Conservation (phyloP, 176 grass and related monocot genomes). For the Phoenix dactylifera region DNA sequence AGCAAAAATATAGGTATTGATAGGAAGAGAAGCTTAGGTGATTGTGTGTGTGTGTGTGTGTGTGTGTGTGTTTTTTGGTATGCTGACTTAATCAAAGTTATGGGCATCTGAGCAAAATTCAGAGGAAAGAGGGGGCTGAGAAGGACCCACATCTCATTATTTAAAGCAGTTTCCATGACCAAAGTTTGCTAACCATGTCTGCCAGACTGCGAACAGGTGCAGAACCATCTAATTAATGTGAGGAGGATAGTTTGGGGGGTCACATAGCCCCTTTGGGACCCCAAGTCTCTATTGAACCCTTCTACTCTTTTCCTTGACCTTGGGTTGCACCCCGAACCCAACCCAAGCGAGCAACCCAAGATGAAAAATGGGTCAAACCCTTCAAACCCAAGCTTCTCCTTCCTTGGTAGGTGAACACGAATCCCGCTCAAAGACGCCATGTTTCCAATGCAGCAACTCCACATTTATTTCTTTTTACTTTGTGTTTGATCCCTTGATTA, state of each 20-base stretch:
- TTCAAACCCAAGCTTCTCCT: constrained; percentile 70
- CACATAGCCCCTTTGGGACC: constrained; percentile 22
- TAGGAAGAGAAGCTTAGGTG: too few species aligned
- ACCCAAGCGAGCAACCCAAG: constrained; percentile 3
- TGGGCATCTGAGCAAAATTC: constrained; percentile 8
- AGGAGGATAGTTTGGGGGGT: constrained; percentile 25
- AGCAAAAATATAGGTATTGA: too few species aligned
- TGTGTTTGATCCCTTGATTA: constrained; percentile 2
- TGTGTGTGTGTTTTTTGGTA: too few species aligned
- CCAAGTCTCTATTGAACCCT: constrained; percentile 8
- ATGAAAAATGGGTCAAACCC: constrained; percentile 55
- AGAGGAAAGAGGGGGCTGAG: constrained; percentile 9
- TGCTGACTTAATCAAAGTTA: too few species aligned
- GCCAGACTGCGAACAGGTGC: constrained; percentile 56
- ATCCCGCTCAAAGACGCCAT: constrained; percentile 45
- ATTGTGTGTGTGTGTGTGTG: too few species aligned
- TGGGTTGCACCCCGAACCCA: neutral
- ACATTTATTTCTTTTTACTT: neutral
- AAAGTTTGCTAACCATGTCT: constrained; percentile 68
- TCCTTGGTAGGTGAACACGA: neutral
- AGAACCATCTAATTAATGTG: constrained; percentile 57
- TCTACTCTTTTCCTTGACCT: constrained; percentile 63
- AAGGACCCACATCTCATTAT: constrained; percentile 11
- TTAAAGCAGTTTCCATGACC: constrained; percentile 26
- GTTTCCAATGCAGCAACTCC: constrained; percentile 33